These are phyloP conservation scores for Claviceps digitariae DNA, from an alignment of 2,329 filamentous ascomycete genomes.

Conservation along the genomic window DNA sequence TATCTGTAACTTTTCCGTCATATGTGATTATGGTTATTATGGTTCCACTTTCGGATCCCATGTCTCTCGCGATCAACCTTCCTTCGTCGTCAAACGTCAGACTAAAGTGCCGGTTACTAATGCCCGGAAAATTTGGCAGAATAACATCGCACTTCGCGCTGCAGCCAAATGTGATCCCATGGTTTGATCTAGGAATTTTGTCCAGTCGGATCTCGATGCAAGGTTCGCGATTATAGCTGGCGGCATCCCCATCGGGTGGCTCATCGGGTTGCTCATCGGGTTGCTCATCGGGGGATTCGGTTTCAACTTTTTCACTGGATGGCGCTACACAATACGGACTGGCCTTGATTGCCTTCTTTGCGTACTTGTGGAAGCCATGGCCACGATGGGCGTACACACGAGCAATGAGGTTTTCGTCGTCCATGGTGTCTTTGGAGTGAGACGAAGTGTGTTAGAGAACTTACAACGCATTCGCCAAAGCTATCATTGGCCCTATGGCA, in stretches of 20 bases:
- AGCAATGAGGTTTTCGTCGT: conserved; percentile 5
- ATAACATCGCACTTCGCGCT: not conserved
- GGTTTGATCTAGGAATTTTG: conserved; percentile 6
- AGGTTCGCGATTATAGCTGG: not conserved
- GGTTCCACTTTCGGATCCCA: no score
- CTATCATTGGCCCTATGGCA: no score
- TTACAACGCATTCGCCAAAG: no score
- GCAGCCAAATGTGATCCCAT: conserved; percentile 9
- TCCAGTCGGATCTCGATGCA: conserved; percentile 8
- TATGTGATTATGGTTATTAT: no score
- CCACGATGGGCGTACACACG: not conserved
- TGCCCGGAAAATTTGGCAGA: no score
- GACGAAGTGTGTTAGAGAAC: not conserved
- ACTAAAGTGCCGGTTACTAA: no score
- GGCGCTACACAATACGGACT: conserved; percentile 1
- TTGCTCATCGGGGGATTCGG: no score
- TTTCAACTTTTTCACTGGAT: not conserved
- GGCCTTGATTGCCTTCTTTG: not conserved
- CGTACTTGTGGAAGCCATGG: not conserved
- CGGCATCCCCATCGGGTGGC: no score
- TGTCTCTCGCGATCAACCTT: no score
- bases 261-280: no score
- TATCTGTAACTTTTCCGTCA: no score
- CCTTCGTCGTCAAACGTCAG: no score
- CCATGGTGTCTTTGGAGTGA: conserved; percentile 1